These are phyloP conservation scores for Furcasterigmium furcatum DNA, from an alignment of 2,329 filamentous ascomycete species.

Conservation along the genomic window DNA sequence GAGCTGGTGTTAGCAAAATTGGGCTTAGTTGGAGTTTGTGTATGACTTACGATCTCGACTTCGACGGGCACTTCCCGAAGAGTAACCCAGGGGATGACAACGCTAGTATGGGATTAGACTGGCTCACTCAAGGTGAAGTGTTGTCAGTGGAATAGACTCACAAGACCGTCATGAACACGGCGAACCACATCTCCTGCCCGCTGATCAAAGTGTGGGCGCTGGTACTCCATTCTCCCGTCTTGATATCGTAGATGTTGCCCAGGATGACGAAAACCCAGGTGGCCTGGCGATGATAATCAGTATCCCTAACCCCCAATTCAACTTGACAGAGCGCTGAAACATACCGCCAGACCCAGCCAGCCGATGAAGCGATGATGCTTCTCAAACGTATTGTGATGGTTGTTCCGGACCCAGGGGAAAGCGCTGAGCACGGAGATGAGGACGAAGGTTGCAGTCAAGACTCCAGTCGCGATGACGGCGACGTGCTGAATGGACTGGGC, in stretches of 20 bases:
- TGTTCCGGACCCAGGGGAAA: constrained; percentile 35
- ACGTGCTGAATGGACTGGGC: constrained; percentile 25
- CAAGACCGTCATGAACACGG: constrained; percentile 36
- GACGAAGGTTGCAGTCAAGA: constrained; percentile 32
- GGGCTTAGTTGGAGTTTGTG: too few species aligned
- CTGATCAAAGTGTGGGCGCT: constrained; percentile 28
- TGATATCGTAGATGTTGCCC: constrained; percentile 34
- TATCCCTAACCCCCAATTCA: constrained; percentile 5
- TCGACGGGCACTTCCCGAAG: constrained; percentile 33
- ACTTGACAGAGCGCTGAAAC: constrained; percentile 2
- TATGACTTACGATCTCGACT: constrained; percentile 32
- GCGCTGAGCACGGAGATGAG: constrained; percentile 34
- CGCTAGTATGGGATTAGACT: constrained; percentile 14
- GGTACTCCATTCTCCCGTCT: constrained; percentile 24
- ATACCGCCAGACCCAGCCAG: constrained; percentile 33
- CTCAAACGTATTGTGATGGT: constrained; percentile 37
- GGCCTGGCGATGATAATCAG: constrained; percentile 15
- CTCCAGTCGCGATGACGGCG: constrained; percentile 30
- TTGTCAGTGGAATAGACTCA: constrained; percentile 18
- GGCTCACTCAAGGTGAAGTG: neutral
- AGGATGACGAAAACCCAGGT: constrained; percentile 34
- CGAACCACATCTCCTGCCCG: constrained; percentile 36
- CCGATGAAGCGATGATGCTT: constrained; percentile 37
- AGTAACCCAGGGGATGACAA: constrained; percentile 35
- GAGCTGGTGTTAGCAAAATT: neutral